Conservation (phyloP, 2,329 filamentous ascomycete species). For the Pseudocercospora fijiensis region DNA sequence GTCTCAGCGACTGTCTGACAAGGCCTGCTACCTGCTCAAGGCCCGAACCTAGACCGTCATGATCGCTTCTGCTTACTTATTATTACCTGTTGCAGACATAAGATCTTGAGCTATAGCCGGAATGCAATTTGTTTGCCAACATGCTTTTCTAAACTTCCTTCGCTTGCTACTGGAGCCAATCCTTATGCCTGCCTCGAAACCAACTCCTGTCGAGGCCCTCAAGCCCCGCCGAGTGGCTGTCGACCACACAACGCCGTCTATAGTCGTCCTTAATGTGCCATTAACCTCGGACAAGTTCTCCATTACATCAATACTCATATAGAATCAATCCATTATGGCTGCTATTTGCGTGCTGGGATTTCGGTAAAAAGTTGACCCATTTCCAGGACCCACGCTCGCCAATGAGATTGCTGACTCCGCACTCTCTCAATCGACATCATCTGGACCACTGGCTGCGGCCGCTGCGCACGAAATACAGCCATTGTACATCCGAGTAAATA, state of each 20-base stretch:
- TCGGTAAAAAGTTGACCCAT: background rate
- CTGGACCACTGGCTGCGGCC: background rate
- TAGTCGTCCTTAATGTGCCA: slow-evolving; percentile 43
- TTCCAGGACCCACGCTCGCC: background rate
- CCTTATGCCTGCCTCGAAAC: too few species aligned
- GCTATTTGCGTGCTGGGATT: slow-evolving; percentile 16
- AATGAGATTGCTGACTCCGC: background rate
- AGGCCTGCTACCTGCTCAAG: too few species aligned
- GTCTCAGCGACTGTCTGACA: too few species aligned
- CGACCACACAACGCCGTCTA: slow-evolving; percentile 42
- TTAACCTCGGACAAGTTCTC: slow-evolving; percentile 45
- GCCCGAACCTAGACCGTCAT: too few species aligned
- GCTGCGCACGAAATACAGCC: background rate
- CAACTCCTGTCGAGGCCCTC: background rate
- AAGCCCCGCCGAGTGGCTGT: slow-evolving; percentile 42
- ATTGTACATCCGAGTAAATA: background rate
- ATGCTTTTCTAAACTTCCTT: too few species aligned
- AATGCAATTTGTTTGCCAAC: too few species aligned
- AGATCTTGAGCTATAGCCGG: too few species aligned
- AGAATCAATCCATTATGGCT: slow-evolving; percentile 24
- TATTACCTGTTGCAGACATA: too few species aligned
- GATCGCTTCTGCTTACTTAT: too few species aligned
- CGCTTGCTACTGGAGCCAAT: too few species aligned
- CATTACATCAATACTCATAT: slow-evolving; percentile 43
- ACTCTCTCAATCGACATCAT: background rate